Percentiles rank a stretch among this genome's conserved stretches.
Conservation (phyloP, 768 basidiomycete genomes). For the Lactarius quietus region DNA sequence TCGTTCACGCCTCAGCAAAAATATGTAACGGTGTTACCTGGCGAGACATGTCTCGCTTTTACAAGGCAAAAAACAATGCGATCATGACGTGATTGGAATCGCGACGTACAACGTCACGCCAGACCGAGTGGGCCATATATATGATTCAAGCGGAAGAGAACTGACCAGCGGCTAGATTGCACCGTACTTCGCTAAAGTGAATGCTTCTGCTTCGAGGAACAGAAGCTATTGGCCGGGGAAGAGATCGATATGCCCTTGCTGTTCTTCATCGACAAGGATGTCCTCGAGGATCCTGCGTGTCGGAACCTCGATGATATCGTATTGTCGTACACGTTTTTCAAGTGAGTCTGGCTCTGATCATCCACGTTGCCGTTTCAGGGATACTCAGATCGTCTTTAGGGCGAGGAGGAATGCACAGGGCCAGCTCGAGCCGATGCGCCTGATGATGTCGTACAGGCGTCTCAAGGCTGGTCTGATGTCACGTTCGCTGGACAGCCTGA, state of each 20-base stretch:
- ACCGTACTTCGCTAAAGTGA: conserved; percentile 98
- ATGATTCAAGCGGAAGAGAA: neutral
- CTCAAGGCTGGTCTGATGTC: conserved; percentile 69
- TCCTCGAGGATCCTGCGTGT: conserved; percentile 89
- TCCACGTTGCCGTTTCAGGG: neutral
- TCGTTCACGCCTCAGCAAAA: conserved; percentile 88
- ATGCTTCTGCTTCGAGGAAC: conserved; percentile 99
- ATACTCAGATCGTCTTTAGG: conserved; percentile 39
- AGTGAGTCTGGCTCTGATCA: conserved; percentile 45
- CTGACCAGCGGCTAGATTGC: conserved; percentile 60
- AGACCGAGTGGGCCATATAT: conserved; percentile 66
- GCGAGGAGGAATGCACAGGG: conserved; percentile 83
- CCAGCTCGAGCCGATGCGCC: conserved; percentile 89
- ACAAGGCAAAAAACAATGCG: conserved; percentile 85
- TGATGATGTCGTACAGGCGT: conserved; percentile 73
- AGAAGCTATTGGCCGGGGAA: conserved; percentile 89
- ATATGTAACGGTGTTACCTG: conserved; percentile 85
- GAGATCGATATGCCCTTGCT: conserved; percentile 98
- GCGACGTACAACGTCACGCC: conserved; percentile 99
- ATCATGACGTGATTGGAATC: conserved; percentile 92
- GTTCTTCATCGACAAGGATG: conserved; percentile 98
- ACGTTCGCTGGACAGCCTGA: conserved; percentile 41
- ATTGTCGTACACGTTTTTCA: conserved; percentile 96
- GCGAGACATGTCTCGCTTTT: conserved; percentile 98
- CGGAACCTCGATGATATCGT: conserved; percentile 87